phyloP scores from a whole-genome alignment of 345 rosid genomes.

The Toxicodendron radicans region DNA sequence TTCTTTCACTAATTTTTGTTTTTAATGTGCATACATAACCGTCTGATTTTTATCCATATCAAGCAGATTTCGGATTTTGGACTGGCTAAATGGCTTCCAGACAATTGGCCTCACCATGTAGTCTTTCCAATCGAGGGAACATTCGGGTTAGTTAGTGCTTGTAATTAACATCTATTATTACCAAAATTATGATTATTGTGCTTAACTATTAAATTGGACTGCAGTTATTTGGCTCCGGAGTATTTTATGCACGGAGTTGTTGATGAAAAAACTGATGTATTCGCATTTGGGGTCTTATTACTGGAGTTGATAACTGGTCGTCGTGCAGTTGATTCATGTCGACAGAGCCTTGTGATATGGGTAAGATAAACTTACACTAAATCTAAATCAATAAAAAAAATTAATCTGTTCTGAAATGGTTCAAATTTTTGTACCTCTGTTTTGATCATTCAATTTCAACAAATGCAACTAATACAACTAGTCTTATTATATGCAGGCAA shows the following conservation, averaged over 20 bases:
- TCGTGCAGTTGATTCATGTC: constrained; percentile 69
- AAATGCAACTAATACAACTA: not conserved
- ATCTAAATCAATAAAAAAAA: not conserved
- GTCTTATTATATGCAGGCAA: constrained; percentile 48
- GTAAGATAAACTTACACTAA: constrained; percentile 39
- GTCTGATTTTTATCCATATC: not conserved
- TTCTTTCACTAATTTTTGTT: not conserved
- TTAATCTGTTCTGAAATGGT: not conserved
- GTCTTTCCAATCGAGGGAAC: constrained; percentile 95
- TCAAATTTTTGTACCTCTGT: too few relatives aligned
- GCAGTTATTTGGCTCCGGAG: constrained; percentile 91
- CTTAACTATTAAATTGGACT: not conserved
- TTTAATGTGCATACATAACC: constrained; percentile 1
- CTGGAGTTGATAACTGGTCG: constrained; percentile 92
- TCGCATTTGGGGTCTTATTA: constrained; percentile 81
- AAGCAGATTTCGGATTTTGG: constrained; percentile 78
- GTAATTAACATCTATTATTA: constrained; percentile 5
- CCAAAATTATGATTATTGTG: not conserved
- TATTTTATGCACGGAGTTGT: constrained; percentile 95
- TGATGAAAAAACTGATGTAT: constrained; percentile 89
- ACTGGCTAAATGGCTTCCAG: constrained; percentile 97
- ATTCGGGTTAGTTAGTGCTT: constrained; percentile 59
- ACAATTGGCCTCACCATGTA: constrained; percentile 81
- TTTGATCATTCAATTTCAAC: not conserved
- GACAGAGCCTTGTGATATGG: constrained; percentile 91